phyloP scores from a whole-genome alignment of 768 basidiomycete genomes.

The Dendrothele bispora region DNA sequence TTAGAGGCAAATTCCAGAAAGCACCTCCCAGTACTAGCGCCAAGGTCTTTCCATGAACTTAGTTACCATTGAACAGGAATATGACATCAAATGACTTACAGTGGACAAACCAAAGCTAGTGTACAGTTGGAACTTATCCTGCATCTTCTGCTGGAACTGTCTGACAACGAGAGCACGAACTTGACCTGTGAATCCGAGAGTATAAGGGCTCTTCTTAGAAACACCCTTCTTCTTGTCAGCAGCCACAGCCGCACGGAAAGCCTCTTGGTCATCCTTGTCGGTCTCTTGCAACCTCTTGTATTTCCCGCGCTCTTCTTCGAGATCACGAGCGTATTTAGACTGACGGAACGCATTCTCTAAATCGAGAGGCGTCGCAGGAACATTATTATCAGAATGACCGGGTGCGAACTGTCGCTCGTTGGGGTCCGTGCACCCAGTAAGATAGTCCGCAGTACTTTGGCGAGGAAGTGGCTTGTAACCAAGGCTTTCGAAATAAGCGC shows the following conservation, averaged over 20 bases:
- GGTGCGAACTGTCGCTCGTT: slow-evolving; percentile 81
- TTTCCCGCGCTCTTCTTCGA: slow-evolving; percentile 50
- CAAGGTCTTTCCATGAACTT: no score
- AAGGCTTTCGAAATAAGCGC: slow-evolving; percentile 73
- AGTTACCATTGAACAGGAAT: slow-evolving; percentile 11
- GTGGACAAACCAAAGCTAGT: slow-evolving; percentile 67
- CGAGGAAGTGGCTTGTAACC: slow-evolving; percentile 77
- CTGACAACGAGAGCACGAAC: slow-evolving; percentile 67
- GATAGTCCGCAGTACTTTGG: slow-evolving; percentile 84
- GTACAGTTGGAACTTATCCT: slow-evolving; percentile 76
- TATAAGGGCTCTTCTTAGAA: slow-evolving; percentile 79
- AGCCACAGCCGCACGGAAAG: slow-evolving; percentile 74
- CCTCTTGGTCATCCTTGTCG: slow-evolving; percentile 66
- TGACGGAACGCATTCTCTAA: slow-evolving; percentile 63
- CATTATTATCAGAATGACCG: slow-evolving; percentile 55
- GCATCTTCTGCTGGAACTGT: slow-evolving; percentile 71
- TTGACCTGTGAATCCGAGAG: slow-evolving; percentile 75
- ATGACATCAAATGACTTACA: slow-evolving; percentile 30
- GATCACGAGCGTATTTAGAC: slow-evolving; percentile 44
- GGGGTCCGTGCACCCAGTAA: slow-evolving; percentile 80
- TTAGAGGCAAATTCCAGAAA: slow-evolving; percentile 70
- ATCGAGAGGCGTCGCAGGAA: slow-evolving; percentile 65
- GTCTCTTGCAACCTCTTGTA: slow-evolving; percentile 58
- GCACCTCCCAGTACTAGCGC: slow-evolving; percentile 73
- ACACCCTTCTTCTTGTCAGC: slow-evolving; percentile 80